Evolutionary conservation across 75 land plant genomes (phyloP).

Genomic region (Azolla pinnata): DNA sequence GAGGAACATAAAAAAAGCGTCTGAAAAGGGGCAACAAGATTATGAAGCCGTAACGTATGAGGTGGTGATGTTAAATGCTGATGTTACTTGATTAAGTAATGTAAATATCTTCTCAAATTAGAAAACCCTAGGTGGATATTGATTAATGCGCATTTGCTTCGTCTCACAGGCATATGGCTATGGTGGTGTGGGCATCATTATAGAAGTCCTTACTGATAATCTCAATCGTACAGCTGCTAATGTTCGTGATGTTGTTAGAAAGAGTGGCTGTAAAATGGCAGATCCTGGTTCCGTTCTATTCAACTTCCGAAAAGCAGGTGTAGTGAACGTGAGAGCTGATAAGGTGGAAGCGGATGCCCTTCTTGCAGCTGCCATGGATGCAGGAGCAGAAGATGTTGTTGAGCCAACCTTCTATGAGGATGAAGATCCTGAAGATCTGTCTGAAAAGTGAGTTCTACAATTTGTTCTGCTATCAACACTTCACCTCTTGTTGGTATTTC

Average conservation of each 20-base stretch:
- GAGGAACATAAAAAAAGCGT: constrained; percentile 82
- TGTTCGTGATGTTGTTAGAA: constrained; percentile 80
- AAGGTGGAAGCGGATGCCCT: constrained; percentile 70
- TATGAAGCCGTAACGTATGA: constrained; percentile 74
- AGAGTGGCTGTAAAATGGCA: constrained; percentile 89
- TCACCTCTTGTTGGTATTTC: background rate
- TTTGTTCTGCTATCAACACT: background rate
- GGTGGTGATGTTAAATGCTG: constrained; percentile 19
- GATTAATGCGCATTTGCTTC: too few species aligned
- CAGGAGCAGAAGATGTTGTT: constrained; percentile 93
- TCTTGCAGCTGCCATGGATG: constrained; percentile 71
- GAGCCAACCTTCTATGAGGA: constrained; percentile 64
- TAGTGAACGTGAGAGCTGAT: constrained; percentile 48
- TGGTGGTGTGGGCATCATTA: constrained; percentile 76
- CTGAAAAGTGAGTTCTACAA: constrained; percentile 39
- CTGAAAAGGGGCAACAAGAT: constrained; percentile 87
- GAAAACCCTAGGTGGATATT: too few species aligned
- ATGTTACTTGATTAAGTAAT: too few species aligned
- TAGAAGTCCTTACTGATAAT: constrained; percentile 88
- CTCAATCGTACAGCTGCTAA: constrained; percentile 64
- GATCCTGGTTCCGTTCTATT: constrained; percentile 87
- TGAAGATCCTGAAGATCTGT: constrained; percentile 50
- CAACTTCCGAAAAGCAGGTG: constrained; percentile 81
- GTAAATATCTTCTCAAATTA: too few species aligned
- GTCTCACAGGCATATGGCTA: constrained; percentile 85